Conservation (phyloP, 176 grass and related monocot genomes). For the Alloteropsis semialata region DNA sequence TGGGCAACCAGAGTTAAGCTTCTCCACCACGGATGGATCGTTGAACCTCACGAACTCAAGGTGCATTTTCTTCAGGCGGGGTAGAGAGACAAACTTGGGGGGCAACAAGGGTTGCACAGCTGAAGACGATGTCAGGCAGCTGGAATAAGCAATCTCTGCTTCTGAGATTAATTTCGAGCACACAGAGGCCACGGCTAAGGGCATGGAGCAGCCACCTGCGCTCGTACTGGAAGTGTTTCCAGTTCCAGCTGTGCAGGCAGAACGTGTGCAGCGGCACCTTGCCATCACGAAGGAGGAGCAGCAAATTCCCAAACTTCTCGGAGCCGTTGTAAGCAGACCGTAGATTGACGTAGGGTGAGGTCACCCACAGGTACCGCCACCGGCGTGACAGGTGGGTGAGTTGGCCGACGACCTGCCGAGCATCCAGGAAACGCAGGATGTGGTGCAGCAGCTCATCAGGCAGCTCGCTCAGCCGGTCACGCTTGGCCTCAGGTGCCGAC, state of each 20-base stretch:
- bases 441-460: background rate
- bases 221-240: background rate
- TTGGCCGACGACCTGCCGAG: background rate
- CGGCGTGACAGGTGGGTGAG: background rate
- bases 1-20: conserved; percentile 4
- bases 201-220: background rate
- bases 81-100: background rate
- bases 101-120: background rate
- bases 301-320: background rate
- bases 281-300: background rate
- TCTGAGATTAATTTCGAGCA: background rate
- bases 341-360: conserved; percentile 3
- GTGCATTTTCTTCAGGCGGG: background rate
- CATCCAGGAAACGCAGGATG: background rate
- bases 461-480: background rate
- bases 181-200: background rate
- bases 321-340: background rate
- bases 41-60: background rate
- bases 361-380: background rate
- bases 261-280: background rate
- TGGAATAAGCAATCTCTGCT: background rate
- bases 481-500: background rate
- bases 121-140: background rate
- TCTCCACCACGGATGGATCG: background rate
- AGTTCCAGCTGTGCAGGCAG: background rate